Percentiles rank a stretch among this genome's conserved stretches.
Conservation (phyloP, 768 basidiomycete genomes). For the Lentinula sp. region DNA sequence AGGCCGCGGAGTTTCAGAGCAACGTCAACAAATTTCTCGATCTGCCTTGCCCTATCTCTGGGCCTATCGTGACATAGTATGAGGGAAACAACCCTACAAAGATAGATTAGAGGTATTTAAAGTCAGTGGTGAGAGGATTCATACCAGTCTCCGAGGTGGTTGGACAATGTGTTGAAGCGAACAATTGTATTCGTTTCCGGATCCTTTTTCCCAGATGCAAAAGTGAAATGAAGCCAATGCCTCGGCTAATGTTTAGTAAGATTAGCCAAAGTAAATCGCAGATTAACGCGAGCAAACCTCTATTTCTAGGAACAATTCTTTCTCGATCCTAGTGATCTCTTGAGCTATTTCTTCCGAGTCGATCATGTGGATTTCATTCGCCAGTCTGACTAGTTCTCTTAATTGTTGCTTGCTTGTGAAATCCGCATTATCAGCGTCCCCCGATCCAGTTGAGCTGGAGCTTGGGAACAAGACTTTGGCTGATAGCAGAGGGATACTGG, state of each 20-base stretch:
- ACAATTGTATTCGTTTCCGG: slow-evolving; percentile 64
- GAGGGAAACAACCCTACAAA: slow-evolving; percentile 77
- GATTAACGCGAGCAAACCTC: slow-evolving; percentile 42
- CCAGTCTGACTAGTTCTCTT: slow-evolving; percentile 54
- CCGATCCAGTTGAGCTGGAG: slow-evolving; percentile 17
- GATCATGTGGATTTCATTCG: slow-evolving; percentile 47
- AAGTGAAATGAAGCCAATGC: slow-evolving; percentile 80
- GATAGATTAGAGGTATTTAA: slow-evolving; percentile 1
- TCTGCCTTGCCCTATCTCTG: slow-evolving; percentile 68
- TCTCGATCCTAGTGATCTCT: slow-evolving; percentile 77
- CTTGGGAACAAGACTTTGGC: slow-evolving; percentile 36
- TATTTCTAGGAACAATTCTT: slow-evolving; percentile 65
- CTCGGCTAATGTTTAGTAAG: slow-evolving; percentile 51
- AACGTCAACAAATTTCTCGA: slow-evolving; percentile 86
- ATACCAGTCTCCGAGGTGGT: slow-evolving; percentile 81
- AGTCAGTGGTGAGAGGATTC: slow-evolving; percentile 13
- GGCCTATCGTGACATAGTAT: slow-evolving; percentile 84
- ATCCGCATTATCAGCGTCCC: slow-evolving; percentile 26
- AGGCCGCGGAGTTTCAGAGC: slow-evolving; percentile 71
- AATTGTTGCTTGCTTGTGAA: slow-evolving; percentile 50
- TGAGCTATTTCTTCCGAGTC: slow-evolving; percentile 71
- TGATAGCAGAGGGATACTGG: slow-evolving; percentile 51
- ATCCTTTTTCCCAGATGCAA: slow-evolving; percentile 61
- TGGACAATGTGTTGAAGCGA: slow-evolving; percentile 69
- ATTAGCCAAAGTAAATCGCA: slow-evolving; percentile 4